Evolutionary conservation across 2,329 filamentous ascomycete genomes (phyloP), one percentile per base, ranked within the genome.

Genomic region (Monilinia fructicola): DNA sequence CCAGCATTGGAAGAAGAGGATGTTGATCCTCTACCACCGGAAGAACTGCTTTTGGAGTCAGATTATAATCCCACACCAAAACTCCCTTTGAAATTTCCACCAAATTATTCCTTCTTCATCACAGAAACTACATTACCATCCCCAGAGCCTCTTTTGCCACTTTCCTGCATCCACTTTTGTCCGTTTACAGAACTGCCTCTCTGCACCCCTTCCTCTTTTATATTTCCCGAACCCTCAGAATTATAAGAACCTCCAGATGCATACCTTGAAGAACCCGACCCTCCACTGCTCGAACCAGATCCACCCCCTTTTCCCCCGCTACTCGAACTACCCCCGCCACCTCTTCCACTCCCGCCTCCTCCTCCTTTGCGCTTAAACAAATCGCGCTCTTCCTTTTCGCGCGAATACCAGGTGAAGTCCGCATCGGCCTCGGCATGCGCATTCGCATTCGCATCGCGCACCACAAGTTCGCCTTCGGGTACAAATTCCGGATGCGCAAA

Each of bases 311-410:
- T 59, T 10, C 56, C 28, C 7, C 58, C 53, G 23, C 53, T 21
- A n/a, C 44, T 31, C 50, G 44, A 59, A 28, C 76, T 77, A 12
- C 82, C 81, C 67, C 84, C 83, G 21, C 83, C 78, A 14, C 83
- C 78, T 11, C 84, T 84, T 9, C 85, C 86, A 58, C 86, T 86
- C 46, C 86, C 86, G 1, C 65, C 65, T 16, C 85, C 86, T 56
- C 86, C 86, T 52, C 86, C 86, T 72, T 84, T 84, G 69, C 86
- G 81, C 79, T 86, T 87, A 79, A 81, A 87, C 28, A 88, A 76
- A 42, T 86, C 80, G 64, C 61, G 67, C 7, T 64, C 61, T 38
- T 71, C 71, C 1, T 68, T 14, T 50, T 53, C 46, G 54, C 59
- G 52, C 65, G 65, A 42, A 56, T 59, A 35, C 62, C 61, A 16